Percentiles rank a stretch among this genome's conserved stretches.
These are phyloP conservation scores for Microbotryomycetes sp. DNA, from an alignment of 1,284 basidiomycete genomes.

Conservation along the genomic window DNA sequence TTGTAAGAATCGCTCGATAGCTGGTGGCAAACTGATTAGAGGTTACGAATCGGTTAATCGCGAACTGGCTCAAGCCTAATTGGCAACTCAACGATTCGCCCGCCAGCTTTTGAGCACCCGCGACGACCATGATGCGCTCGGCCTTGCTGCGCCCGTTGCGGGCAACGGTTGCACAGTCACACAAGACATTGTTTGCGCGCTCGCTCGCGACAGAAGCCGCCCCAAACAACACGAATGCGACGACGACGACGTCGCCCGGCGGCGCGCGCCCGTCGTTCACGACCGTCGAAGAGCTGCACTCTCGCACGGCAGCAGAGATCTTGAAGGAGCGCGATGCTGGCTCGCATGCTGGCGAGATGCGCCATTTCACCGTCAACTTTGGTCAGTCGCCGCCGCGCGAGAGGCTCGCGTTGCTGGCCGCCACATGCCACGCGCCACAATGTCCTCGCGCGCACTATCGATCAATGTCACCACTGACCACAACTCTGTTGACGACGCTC, in stretches of 20 bases:
- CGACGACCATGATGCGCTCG: not conserved
- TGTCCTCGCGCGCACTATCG: not conserved
- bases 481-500: too few species aligned
- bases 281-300: constrained; percentile 51
- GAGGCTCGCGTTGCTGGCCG: too few species aligned
- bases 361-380: constrained; percentile 43
- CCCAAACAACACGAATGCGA: not conserved
- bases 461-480: not conserved
- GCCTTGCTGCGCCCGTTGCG: not conserved
- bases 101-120: constrained; percentile 45
- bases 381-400: constrained; percentile 9
- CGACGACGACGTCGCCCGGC: not conserved
- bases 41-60: too few species aligned
- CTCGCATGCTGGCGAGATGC: constrained; percentile 69
- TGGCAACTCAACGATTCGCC: too few species aligned
- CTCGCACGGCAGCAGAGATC: constrained; percentile 66
- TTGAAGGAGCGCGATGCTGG: constrained; percentile 60
- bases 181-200: not conserved
- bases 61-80: too few species aligned
- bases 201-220: constrained; percentile 15
- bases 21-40: too few species aligned
- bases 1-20: too few species aligned
- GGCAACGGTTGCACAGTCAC: not conserved
- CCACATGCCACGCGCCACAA: too few species aligned
- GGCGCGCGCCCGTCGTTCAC: constrained; percentile 22